These are phyloP conservation scores for Ramicandelaber brevisporus DNA, from an alignment of 192 early-diverging fungal species.

Conservation along the genomic window DNA sequence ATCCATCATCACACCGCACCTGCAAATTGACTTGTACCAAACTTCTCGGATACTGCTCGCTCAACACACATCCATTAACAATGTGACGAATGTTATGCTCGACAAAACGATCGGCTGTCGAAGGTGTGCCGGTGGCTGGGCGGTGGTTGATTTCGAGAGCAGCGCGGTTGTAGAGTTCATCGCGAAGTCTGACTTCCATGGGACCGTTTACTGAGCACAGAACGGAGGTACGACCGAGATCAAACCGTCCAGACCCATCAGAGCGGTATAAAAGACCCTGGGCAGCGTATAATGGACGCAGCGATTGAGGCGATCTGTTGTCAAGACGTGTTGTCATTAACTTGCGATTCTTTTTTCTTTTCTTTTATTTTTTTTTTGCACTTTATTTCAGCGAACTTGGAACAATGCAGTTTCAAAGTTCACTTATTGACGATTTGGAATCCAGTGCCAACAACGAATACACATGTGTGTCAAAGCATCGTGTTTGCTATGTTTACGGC, in stretches of 20 bases:
- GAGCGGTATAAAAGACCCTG: conserved; percentile 41
- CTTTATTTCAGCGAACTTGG: no score
- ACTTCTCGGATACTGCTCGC: conserved; percentile 68
- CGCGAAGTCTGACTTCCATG: conserved; percentile 53
- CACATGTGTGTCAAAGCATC: no score
- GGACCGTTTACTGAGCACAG: conserved; percentile 69
- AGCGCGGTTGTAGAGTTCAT: conserved; percentile 75
- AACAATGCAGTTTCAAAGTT: no score
- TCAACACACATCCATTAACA: conserved; percentile 45
- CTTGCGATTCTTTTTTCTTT: no score
- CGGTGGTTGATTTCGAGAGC: conserved; percentile 55
- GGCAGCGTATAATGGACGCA: conserved; percentile 42
- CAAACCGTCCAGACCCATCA: conserved; percentile 72
- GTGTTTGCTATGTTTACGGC: no score
- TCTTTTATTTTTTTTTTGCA: no score
- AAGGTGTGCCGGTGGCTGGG: conserved; percentile 31
- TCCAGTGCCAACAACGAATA: no score
- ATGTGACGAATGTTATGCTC: conserved; percentile 45
- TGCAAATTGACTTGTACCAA: conserved; percentile 68
- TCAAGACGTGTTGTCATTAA: no score
- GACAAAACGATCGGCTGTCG: conserved; percentile 42
- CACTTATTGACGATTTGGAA: no score
- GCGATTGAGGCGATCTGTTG: no score
- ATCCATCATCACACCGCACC: conserved; percentile 62
- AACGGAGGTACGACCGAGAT: conserved; percentile 46